Evolutionary conservation across 768 basidiomycete genomes (phyloP).

Genomic region (Udeniomyces megalosporus): DNA sequence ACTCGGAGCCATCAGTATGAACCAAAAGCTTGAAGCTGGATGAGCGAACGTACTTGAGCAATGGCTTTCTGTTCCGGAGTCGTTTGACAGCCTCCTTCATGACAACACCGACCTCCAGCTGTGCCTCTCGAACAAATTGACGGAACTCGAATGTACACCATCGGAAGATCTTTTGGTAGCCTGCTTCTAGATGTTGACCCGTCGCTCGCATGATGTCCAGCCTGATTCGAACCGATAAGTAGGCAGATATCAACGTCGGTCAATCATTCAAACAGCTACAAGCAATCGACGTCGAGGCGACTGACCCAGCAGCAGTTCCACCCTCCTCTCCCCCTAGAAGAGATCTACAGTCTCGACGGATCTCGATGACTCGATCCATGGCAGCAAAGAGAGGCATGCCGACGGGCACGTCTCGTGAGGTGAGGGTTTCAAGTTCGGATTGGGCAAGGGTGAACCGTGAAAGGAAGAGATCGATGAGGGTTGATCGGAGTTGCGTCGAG

Average conservation of each 20-base stretch:
- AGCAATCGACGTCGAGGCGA: not conserved
- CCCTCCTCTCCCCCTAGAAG: conserved; percentile 55
- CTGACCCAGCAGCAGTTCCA: conserved; percentile 58
- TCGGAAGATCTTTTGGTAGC: conserved; percentile 72
- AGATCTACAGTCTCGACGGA: conserved; percentile 68
- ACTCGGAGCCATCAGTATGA: too few species aligned
- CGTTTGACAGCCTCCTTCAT: conserved; percentile 59
- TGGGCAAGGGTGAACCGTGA: conserved; percentile 66
- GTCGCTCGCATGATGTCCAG: conserved; percentile 78
- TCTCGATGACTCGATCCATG: conserved; percentile 70
- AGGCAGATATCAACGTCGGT: too few species aligned
- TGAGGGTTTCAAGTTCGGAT: conserved; percentile 54
- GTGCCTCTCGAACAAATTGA: conserved; percentile 53
- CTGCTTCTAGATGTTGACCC: conserved; percentile 66
- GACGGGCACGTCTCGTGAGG: conserved; percentile 61
- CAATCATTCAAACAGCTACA: too few species aligned
- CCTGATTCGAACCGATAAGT: conserved; percentile 36
- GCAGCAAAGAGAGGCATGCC: conserved; percentile 60
- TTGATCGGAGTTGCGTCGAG: conserved; percentile 39
- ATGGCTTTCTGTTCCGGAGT: conserved; percentile 58
- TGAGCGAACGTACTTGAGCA: conserved; percentile 44
- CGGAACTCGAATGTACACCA: conserved; percentile 76
- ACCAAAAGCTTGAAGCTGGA: too few species aligned
- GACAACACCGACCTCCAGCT: conserved; percentile 41
- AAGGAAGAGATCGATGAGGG: conserved; percentile 65